phyloP scores from a whole-genome alignment of 345 rosid species.

The Hevea brasiliensis region DNA sequence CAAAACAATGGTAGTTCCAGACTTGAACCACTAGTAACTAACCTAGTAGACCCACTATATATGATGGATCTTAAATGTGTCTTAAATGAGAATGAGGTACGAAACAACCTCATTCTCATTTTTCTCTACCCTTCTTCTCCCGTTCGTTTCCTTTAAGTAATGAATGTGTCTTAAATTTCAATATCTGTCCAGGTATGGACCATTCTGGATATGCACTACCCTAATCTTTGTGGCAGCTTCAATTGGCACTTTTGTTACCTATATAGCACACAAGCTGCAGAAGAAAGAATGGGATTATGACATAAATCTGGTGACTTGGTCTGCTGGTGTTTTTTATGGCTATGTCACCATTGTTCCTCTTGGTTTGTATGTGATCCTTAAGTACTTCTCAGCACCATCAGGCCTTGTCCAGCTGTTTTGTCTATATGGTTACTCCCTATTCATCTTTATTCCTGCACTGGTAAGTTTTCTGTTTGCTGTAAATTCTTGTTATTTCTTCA shows the following conservation, averaged over 20 bases:
- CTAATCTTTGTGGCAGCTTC: slow-evolving; percentile 93
- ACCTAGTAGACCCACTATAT: not conserved
- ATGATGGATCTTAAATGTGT: not conserved
- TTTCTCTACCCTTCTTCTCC: not conserved
- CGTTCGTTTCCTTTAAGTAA: not conserved
- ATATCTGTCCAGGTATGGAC: slow-evolving; percentile 70
- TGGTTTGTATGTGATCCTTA: slow-evolving; percentile 71
- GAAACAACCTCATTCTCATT: not conserved
- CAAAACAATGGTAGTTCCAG: not conserved
- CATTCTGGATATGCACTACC: slow-evolving; percentile 96
- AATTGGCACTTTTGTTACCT: slow-evolving; percentile 92
- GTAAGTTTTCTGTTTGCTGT: slow-evolving; percentile 45
- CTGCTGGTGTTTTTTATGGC: slow-evolving; percentile 96
- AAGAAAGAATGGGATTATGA: slow-evolving; percentile 91
- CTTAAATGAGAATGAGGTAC: too few species aligned
- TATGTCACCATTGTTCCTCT: slow-evolving; percentile 81
- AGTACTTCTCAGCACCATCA: slow-evolving; percentile 95
- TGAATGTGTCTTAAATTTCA: not conserved
- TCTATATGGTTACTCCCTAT: slow-evolving; percentile 90
- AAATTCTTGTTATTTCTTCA: not conserved
- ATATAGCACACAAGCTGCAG: slow-evolving; percentile 83
- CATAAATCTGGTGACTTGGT: slow-evolving; percentile 95
- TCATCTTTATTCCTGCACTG: slow-evolving; percentile 92
- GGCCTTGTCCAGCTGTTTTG: slow-evolving; percentile 89
- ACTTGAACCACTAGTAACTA: not conserved